Evolutionary conservation across 768 basidiomycete species (phyloP).

Genomic region (Chalciporus chontae): DNA sequence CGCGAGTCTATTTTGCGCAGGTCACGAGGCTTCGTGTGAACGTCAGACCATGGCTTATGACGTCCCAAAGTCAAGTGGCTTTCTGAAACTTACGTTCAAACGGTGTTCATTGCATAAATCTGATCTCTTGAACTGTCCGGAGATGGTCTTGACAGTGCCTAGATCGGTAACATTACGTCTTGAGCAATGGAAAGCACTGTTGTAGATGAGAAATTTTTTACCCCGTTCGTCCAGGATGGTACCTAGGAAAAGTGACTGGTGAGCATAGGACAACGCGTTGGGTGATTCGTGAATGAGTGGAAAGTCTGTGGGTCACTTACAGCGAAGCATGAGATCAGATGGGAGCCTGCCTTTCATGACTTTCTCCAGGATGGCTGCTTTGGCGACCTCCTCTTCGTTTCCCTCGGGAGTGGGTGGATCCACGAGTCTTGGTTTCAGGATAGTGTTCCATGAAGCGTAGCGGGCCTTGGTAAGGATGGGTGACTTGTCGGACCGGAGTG

Average conservation of each 20-base stretch:
- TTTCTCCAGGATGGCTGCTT: constrained; percentile 74
- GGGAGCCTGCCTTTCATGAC: constrained; percentile 86
- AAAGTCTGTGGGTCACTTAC: constrained; percentile 46
- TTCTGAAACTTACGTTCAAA: constrained; percentile 68
- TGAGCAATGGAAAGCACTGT: constrained; percentile 7
- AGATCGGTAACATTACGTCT: constrained; percentile 28
- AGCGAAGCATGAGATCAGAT: constrained; percentile 86
- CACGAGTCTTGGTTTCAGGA: constrained; percentile 8
- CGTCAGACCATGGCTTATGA: constrained; percentile 23
- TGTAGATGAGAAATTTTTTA: constrained; percentile 27
- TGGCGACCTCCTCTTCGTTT: constrained; percentile 65
- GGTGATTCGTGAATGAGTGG: constrained; percentile 2
- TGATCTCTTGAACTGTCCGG: constrained; percentile 86
- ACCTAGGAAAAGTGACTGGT: constrained; percentile 45
- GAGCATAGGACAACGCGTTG: constrained; percentile 5
- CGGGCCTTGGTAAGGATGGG: constrained; percentile 8
- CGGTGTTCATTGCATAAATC: constrained; percentile 86
- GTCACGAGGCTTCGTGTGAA: constrained; percentile 74
- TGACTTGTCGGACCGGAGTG: neutral
- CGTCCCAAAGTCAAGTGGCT: constrained; percentile 8
- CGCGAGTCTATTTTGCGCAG: constrained; percentile 94
- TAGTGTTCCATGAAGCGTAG: constrained; percentile 27
- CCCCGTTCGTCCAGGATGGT: constrained; percentile 86
- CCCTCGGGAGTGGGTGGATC: constrained; percentile 23
- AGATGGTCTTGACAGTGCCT: constrained; percentile 86